Conservation (phyloP, 2,329 filamentous ascomycete species). For the Xylariomycetidae sp. region DNA sequence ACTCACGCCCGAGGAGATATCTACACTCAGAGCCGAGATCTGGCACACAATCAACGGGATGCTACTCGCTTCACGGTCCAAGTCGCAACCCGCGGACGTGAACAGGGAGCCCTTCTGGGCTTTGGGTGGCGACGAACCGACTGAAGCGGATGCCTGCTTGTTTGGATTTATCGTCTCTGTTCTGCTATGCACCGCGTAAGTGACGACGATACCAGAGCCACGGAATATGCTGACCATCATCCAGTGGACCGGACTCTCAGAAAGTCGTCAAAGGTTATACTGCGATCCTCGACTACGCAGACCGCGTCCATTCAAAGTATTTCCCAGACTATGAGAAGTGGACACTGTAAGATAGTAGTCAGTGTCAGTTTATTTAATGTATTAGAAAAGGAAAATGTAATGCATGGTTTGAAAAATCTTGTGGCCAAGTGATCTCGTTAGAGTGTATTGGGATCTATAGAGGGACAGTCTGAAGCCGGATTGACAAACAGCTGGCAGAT, state of each 20-base stretch:
- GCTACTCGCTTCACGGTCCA: conserved; percentile 31
- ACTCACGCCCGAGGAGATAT: conserved; percentile 45
- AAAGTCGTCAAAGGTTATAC: conserved; percentile 42
- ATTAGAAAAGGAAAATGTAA: too few relatives aligned
- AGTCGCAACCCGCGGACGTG: conserved; percentile 5
- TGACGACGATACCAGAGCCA: conserved; percentile 17
- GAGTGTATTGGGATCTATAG: too few relatives aligned
- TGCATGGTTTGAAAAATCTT: too few relatives aligned
- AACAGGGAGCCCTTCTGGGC: conserved; percentile 48
- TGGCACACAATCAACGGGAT: conserved; percentile 49
- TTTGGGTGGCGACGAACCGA: conserved; percentile 47
- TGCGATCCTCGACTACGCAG: conserved; percentile 49
- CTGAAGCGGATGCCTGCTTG: conserved; percentile 52
- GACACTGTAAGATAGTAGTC: too few relatives aligned
- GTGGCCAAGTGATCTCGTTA: too few relatives aligned
- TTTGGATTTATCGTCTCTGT: conserved; percentile 54
- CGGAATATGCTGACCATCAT: conserved; percentile 1
- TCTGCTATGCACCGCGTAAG: conserved; percentile 50
- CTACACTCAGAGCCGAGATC: conserved; percentile 39
- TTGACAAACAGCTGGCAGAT: too few relatives aligned
- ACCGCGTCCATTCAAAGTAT: conserved; percentile 49
- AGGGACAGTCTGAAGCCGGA: too few relatives aligned
- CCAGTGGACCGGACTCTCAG: conserved; percentile 42
- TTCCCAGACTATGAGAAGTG: conserved; percentile 53
- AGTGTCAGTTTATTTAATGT: too few relatives aligned